A percentile compares a stretch with the other conserved stretches of the same genome.
phyloP scores from a whole-genome alignment of 169 alveolate genomes.

The Plasmodium relictum region DNA sequence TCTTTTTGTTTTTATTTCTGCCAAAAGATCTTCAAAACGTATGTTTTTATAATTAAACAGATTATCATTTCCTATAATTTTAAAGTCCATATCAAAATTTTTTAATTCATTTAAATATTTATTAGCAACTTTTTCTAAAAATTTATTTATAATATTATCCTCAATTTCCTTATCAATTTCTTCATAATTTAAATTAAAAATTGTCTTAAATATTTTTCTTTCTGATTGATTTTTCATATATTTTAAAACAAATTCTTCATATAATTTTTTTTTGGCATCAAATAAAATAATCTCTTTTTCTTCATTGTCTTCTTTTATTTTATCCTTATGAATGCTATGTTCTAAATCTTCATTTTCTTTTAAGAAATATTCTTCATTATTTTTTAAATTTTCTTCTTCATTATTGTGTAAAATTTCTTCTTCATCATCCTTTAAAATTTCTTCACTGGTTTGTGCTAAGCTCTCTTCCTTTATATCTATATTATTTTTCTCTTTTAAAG shows the following conservation, averaged over 20 bases:
- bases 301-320: constrained; percentile 11
- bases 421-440: neutral
- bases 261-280: constrained; percentile 30
- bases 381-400: neutral
- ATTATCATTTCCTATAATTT: constrained; percentile 40
- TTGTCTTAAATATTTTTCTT: constrained; percentile 39
- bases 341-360: neutral
- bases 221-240: constrained; percentile 63
- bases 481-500: too few relatives aligned
- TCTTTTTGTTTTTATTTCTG: constrained; percentile 12
- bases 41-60: constrained; percentile 53
- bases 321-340: constrained; percentile 15
- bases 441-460: neutral
- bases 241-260: constrained; percentile 71
- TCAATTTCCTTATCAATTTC: constrained; percentile 55
- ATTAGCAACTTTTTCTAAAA: constrained; percentile 68
- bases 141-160: constrained; percentile 46
- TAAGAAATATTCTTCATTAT: neutral
- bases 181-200: constrained; percentile 43
- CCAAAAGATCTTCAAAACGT: constrained; percentile 15
- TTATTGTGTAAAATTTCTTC: neutral
- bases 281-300: constrained; percentile 4
- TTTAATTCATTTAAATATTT: constrained; percentile 10
- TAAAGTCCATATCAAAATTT: constrained; percentile 3
- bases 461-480: neutral